Conservation (phyloP, 257 asterid genomes). For the Anisodus tanguticus region DNA sequence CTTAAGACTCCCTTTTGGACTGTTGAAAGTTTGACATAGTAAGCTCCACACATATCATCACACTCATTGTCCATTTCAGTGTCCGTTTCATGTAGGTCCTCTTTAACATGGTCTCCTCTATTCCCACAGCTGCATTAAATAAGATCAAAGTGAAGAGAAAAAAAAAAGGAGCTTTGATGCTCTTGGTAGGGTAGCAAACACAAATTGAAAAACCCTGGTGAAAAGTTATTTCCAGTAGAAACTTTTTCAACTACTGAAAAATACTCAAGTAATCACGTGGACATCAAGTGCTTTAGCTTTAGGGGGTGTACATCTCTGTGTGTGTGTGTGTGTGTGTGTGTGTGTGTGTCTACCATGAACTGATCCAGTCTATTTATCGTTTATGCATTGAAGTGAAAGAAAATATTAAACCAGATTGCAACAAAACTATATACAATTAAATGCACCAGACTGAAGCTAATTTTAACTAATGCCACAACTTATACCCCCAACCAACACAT, state of each 20-base stretch:
- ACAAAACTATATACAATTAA: background rate
- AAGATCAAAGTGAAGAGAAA: background rate
- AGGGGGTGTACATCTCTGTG: background rate
- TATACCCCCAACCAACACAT: background rate
- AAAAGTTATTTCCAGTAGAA: background rate
- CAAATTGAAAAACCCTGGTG: background rate
- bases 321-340: too few species aligned
- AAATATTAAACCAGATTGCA: background rate
- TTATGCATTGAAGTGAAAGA: background rate
- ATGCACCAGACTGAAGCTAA: constrained; percentile 1
- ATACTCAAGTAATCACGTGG: background rate
- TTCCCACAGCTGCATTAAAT: constrained; percentile 21
- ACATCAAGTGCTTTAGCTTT: background rate
- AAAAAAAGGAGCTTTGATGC: background rate
- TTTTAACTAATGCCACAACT: constrained; percentile 13
- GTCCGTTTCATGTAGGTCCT: constrained; percentile 37
- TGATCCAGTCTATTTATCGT: constrained; percentile 3
- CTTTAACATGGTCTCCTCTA: constrained; percentile 42
- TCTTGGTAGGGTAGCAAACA: background rate
- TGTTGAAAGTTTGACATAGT: constrained; percentile 47
- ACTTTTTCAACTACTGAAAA: background rate
- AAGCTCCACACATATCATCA: constrained; percentile 36
- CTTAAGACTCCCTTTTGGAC: constrained; percentile 87
- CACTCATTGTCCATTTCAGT: constrained; percentile 18
- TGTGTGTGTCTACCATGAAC: background rate